Conservation (phyloP, 2,329 filamentous ascomycete species). For the Gliomastix tumulicola region DNA sequence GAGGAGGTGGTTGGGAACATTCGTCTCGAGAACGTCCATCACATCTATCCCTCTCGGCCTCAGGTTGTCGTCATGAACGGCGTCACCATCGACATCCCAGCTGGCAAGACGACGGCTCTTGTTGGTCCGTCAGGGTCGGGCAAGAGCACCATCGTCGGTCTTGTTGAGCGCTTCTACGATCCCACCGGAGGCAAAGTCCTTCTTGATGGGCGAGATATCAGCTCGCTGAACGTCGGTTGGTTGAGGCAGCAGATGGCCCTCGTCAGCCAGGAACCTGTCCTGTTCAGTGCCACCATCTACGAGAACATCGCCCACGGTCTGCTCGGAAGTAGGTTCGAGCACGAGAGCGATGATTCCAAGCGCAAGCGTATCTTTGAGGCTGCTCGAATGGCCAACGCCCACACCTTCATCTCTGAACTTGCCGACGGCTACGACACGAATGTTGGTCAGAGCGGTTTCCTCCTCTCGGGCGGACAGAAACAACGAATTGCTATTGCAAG, state of each 20-base stretch:
- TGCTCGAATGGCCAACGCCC: conserved; percentile 88
- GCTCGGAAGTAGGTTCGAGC: conserved; percentile 73
- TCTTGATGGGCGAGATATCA: conserved; percentile 78
- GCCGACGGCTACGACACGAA: conserved; percentile 89
- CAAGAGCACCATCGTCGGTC: conserved; percentile 88
- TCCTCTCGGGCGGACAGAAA: conserved; percentile 91
- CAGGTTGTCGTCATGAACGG: conserved; percentile 85
- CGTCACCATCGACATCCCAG: conserved; percentile 72
- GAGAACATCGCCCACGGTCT: conserved; percentile 87
- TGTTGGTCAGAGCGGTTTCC: conserved; percentile 90
- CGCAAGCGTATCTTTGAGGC: conserved; percentile 73
- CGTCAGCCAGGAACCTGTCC: conserved; percentile 86
- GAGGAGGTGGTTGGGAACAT: conserved; percentile 57
- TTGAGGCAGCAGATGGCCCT: conserved; percentile 86
- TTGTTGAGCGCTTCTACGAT: conserved; percentile 91
- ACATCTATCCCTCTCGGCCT: conserved; percentile 90
- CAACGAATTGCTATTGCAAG: conserved; percentile 93
- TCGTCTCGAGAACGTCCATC: conserved; percentile 74
- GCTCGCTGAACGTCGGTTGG: conserved; percentile 80
- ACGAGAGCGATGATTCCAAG: conserved; percentile 39
- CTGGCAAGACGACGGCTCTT: conserved; percentile 89
- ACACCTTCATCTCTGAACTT: conserved; percentile 77
- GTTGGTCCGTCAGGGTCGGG: conserved; percentile 93
- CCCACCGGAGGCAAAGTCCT: conserved; percentile 74
- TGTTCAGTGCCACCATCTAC: conserved; percentile 85